Evolutionary conservation across 2,329 filamentous ascomycete species (phyloP).

Genomic region (Mollisiaceae sp.): DNA sequence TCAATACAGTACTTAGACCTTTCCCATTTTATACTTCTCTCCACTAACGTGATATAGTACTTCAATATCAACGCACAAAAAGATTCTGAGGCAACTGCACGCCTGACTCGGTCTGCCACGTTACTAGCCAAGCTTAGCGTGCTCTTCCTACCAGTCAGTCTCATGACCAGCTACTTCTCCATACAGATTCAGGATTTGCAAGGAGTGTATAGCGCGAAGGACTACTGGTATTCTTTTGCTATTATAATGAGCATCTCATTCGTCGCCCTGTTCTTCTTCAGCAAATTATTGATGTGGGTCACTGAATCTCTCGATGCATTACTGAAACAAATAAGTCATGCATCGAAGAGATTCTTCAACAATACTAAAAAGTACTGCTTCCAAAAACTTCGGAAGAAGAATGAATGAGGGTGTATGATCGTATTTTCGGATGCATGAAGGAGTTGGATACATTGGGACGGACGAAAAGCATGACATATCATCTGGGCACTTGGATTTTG

Average conservation of each 20-base stretch:
- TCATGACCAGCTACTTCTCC: conserved; percentile 78
- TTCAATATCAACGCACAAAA: conserved; percentile 80
- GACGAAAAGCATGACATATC: too few species aligned
- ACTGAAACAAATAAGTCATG: conserved; percentile 27
- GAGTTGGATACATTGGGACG: too few species aligned
- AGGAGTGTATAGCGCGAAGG: conserved; percentile 60
- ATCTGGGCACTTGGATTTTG: too few species aligned
- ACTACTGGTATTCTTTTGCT: conserved; percentile 73
- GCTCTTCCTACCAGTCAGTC: conserved; percentile 74
- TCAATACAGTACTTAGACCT: conserved; percentile 59
- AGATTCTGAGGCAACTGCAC: conserved; percentile 73
- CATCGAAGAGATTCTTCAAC: background rate
- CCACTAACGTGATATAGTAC: conserved; percentile 56
- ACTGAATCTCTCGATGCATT: conserved; percentile 50
- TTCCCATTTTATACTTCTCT: background rate
- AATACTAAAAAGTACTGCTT: background rate
- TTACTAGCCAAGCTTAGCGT: conserved; percentile 77
- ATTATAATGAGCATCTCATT: conserved; percentile 66
- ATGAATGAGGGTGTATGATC: background rate
- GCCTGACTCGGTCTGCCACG: conserved; percentile 73
- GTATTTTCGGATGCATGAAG: background rate
- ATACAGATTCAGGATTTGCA: conserved; percentile 65
- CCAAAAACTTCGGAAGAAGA: conserved; percentile 8
- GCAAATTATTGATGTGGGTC: conserved; percentile 51
- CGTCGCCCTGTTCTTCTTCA: conserved; percentile 60